Percentiles rank a stretch among this genome's conserved stretches.
phyloP scores from a whole-genome alignment of 148 eudicot genomes.

The Tetragonia tetragonoides region DNA sequence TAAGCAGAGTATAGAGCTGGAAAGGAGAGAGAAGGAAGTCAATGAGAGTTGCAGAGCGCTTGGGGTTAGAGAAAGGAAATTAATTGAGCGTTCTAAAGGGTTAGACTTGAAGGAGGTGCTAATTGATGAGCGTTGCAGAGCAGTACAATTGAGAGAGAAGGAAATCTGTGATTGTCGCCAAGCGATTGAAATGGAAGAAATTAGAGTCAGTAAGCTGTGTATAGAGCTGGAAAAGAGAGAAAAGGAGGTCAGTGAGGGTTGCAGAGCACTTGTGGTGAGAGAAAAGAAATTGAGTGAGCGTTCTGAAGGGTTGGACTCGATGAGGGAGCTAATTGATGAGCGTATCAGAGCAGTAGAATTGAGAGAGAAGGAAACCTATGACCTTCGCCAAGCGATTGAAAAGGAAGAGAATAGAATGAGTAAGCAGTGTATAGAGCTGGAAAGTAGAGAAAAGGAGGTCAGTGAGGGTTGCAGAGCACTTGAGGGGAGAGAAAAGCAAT shows the following conservation, averaged over 20 bases:
- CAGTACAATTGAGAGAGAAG: constrained; percentile 8
- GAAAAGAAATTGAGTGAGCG: constrained; percentile 11
- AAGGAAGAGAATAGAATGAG: neutral
- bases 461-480: neutral
- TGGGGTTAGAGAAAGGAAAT: constrained; percentile 14
- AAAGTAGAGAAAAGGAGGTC: constrained; percentile 1
- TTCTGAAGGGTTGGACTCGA: neutral
- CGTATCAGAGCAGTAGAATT: constrained; percentile 8
- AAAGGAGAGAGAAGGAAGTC: constrained; percentile 1
- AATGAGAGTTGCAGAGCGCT: neutral
- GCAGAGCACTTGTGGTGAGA: constrained; percentile 8
- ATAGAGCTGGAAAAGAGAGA: constrained; percentile 3
- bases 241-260: neutral
- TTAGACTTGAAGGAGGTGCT: constrained; percentile 8
- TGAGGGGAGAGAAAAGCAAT: constrained; percentile 15
- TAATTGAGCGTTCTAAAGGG: neutral
- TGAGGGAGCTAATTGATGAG: constrained; percentile 8
- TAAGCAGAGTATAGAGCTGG: constrained; percentile 3
- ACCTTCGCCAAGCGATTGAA: constrained; percentile 8
- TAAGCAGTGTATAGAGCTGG: constrained; percentile 2
- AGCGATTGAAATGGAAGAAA: constrained; percentile 8
- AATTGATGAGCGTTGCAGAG: constrained; percentile 10
- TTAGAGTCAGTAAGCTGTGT: neutral
- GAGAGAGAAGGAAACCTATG: constrained; percentile 16
- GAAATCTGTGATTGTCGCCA: constrained; percentile 9